Evolutionary conservation across 2,329 filamentous ascomycete species (phyloP), one percentile per base, ranked within the genome.

Genomic region (Emmonsiellopsis sp.): DNA sequence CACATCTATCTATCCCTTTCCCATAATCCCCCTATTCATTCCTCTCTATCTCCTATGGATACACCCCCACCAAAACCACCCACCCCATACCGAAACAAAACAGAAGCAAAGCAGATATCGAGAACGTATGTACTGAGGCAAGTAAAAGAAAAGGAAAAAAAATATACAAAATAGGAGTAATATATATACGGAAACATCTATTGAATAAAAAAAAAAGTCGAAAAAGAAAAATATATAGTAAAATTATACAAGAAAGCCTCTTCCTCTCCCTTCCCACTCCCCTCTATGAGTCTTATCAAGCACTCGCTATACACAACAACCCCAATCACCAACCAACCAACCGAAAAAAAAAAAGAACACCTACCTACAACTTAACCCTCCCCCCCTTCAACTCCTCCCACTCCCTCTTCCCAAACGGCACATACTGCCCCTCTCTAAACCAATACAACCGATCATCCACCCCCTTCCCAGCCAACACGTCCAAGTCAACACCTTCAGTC

Each of bases 401-500:
- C 44, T 94, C 85, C 53, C 69, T 72, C 57, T 77, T 69, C 1
- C 70, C 72, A 68, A 95, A 95, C 7, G 72, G 78, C 32, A 83
- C 79, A 67, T 95, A 95, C 0, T 73, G 76, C 26, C 80, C 79
- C 0, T 76, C 78, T 61, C 76, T 79, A 13, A 90, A 71, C 85
- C 87, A 92, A 60, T 82, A 82, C 69, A 87, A 74, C 42, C 65
- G 66, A 58, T 81, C 78, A n/a, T 50, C 56, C 5, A 78, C 73
- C 40, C 50, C 56, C 37, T 50, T 43, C 30, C 16, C 15, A 13
- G 3, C 40, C 10, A 73, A 62, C 8, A 62, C 59, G 3, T 63
- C 69, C 0, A 85, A 86, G 62, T 88, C 80, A 0, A 92, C 87
- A 0, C 90, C 89, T 57, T 91, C 79, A 2, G 77, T 75, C n/a